These are phyloP conservation scores for Claviceps cyperi DNA, from an alignment of 2,329 filamentous ascomycete genomes.

Conservation along the genomic window DNA sequence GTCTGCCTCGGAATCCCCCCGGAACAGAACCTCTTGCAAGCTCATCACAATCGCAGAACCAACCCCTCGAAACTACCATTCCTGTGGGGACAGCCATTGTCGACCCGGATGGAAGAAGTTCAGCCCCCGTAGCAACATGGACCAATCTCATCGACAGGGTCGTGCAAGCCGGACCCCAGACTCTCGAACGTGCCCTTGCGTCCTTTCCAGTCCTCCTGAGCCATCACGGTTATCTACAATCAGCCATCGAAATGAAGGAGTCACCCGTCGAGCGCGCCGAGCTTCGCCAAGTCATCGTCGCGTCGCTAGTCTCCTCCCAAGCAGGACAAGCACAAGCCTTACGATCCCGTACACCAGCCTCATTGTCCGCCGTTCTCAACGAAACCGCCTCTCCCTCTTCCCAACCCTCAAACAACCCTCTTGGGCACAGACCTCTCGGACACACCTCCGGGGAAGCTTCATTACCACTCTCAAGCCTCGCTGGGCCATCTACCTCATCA, in stretches of 20 bases:
- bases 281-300: slow-evolving; percentile 34
- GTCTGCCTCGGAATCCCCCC: not conserved
- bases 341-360: slow-evolving; percentile 9
- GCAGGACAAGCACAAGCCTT: slow-evolving; percentile 22
- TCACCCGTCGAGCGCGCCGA: slow-evolving; percentile 33
- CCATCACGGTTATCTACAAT: slow-evolving; percentile 33
- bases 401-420: too few relatives aligned
- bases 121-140: slow-evolving; percentile 20
- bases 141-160: slow-evolving; percentile 37
- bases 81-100: not conserved
- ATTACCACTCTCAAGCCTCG: not conserved
- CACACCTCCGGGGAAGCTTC: not conserved
- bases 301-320: slow-evolving; percentile 30
- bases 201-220: slow-evolving; percentile 34
- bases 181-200: slow-evolving; percentile 30
- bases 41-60: not conserved
- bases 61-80: not conserved
- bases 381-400: slow-evolving; percentile 1
- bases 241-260: slow-evolving; percentile 35
- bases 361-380: not conserved
- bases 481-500: not conserved
- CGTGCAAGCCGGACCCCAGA: slow-evolving; percentile 33
- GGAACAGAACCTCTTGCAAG: not conserved
- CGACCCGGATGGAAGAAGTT: slow-evolving; percentile 3
- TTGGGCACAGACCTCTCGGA: not conserved